Evolutionary conservation across 208 protist species (phyloP).

Genomic region (Herpetomonas samuelpessoai): DNA sequence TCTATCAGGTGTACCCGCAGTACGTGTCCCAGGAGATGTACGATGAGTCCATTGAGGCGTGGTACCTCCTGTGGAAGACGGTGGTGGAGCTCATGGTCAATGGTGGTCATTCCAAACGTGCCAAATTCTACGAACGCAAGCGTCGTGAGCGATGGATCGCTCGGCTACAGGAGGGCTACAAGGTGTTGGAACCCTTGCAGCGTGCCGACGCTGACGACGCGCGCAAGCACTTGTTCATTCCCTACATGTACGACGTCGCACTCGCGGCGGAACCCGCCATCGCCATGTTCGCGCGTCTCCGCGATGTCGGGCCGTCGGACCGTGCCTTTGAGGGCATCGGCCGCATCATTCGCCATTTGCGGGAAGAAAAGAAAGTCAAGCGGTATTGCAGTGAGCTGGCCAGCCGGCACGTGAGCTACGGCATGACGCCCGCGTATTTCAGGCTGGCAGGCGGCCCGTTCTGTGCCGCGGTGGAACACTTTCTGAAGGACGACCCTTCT

Average conservation of each 20-base stretch:
- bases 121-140: slow-evolving; percentile 6
- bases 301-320: slow-evolving; percentile 16
- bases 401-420: slow-evolving; percentile 19
- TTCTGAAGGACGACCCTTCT: slow-evolving; percentile 16
- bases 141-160: slow-evolving; percentile 9
- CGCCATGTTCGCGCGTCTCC: slow-evolving; percentile 14
- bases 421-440: slow-evolving; percentile 24
- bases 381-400: slow-evolving; percentile 33
- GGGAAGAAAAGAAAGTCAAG: slow-evolving; percentile 25
- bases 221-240: slow-evolving; percentile 20
- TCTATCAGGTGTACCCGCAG: slow-evolving; percentile 7
- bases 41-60: slow-evolving; percentile 1
- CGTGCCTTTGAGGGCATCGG: slow-evolving; percentile 21
- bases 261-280: slow-evolving; percentile 10
- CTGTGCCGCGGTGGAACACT: slow-evolving; percentile 39
- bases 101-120: slow-evolving; percentile 6
- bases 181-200: slow-evolving; percentile 13
- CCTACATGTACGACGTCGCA: slow-evolving; percentile 25
- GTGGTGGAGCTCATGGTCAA: slow-evolving; percentile 11
- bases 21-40: slow-evolving; percentile 7
- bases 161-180: slow-evolving; percentile 9
- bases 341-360: slow-evolving; percentile 21
- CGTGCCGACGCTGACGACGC: slow-evolving; percentile 3
- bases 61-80: slow-evolving; percentile 18
- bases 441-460: slow-evolving; percentile 56